These are phyloP conservation scores for Handroanthus guayacan DNA, from an alignment of 257 asterid genomes.

Conservation along the genomic window DNA sequence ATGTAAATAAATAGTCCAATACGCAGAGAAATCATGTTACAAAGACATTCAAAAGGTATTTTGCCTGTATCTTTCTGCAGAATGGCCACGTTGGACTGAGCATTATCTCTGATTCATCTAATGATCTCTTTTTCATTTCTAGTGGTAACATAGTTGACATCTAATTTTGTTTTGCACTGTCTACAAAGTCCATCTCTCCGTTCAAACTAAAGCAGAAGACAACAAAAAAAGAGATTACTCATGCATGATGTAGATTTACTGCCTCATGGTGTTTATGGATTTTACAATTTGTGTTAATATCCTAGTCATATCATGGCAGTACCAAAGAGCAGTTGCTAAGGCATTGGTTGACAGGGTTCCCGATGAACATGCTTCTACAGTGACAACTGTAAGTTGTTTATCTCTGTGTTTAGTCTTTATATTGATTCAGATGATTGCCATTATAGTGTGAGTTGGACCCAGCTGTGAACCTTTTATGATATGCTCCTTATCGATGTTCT, in stretches of 20 bases:
- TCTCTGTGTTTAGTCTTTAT: constrained; percentile 22
- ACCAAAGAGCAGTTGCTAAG: constrained; percentile 91
- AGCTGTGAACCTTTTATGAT: constrained; percentile 26
- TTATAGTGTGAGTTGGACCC: constrained; percentile 16
- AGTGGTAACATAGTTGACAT: constrained; percentile 13
- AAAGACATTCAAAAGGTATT: constrained; percentile 5
- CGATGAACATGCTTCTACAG: constrained; percentile 76
- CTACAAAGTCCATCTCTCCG: neutral
- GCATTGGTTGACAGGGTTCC: constrained; percentile 93
- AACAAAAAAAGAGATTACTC: neutral
- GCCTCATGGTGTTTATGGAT: constrained; percentile 12
- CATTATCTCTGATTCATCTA: constrained; percentile 14
- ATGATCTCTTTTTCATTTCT: neutral
- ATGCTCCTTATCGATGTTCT: constrained; percentile 36
- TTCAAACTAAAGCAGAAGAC: constrained; percentile 13
- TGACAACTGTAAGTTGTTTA: constrained; percentile 69
- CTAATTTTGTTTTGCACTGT: constrained; percentile 17
- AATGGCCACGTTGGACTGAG: neutral
- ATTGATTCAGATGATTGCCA: constrained; percentile 4
- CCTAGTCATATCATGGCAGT: constrained; percentile 58
- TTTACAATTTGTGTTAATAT: constrained; percentile 25
- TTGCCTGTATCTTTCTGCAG: constrained; percentile 6
- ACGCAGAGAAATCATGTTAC: neutral
- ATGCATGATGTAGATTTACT: constrained; percentile 16
- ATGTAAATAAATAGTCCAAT: constrained; percentile 1